phyloP scores from a whole-genome alignment of 345 rosid species.

The Euphorbia lathyris region DNA sequence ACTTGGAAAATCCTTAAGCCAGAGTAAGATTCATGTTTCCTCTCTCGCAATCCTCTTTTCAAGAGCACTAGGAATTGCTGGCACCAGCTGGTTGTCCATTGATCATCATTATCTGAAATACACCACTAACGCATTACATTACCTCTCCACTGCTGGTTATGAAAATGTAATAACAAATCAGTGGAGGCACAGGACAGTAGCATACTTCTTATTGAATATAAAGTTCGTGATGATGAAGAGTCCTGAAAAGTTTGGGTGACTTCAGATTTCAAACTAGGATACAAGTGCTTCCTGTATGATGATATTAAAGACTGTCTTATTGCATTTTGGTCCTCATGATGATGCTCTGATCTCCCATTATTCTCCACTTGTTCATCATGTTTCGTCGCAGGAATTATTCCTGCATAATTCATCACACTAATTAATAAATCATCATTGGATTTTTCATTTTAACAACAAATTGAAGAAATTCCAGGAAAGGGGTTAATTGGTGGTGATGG shows the following conservation, averaged over 20 bases:
- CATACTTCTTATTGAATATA: conserved; percentile 39
- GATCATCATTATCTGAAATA: conserved; percentile 38
- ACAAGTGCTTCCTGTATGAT: conserved; percentile 50
- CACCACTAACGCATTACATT: conserved; percentile 7
- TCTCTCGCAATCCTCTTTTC: conserved; percentile 69
- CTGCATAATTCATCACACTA: conserved; percentile 30
- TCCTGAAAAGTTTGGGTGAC: conserved; percentile 33
- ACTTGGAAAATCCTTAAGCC: conserved; percentile 79
- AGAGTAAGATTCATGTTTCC: conserved; percentile 84
- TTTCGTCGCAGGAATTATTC: conserved; percentile 55
- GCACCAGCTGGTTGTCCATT: conserved; percentile 87
- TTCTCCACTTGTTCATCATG: conserved; percentile 53
- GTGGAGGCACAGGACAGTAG: not conserved
- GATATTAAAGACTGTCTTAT: conserved; percentile 56
- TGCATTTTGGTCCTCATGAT: conserved; percentile 60
- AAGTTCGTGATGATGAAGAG: conserved; percentile 27
- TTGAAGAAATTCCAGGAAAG: not conserved
- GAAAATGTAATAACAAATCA: not conserved
- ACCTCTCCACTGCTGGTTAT: not conserved
- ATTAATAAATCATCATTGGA: too few relatives aligned
- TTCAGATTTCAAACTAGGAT: conserved; percentile 60
- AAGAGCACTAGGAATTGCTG: conserved; percentile 67
- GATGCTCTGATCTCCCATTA: conserved; percentile 44
- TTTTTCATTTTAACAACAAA: not conserved
- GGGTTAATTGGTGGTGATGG: not conserved